Conservation (phyloP, 345 rosid species). For the Conringia planisiliqua region DNA sequence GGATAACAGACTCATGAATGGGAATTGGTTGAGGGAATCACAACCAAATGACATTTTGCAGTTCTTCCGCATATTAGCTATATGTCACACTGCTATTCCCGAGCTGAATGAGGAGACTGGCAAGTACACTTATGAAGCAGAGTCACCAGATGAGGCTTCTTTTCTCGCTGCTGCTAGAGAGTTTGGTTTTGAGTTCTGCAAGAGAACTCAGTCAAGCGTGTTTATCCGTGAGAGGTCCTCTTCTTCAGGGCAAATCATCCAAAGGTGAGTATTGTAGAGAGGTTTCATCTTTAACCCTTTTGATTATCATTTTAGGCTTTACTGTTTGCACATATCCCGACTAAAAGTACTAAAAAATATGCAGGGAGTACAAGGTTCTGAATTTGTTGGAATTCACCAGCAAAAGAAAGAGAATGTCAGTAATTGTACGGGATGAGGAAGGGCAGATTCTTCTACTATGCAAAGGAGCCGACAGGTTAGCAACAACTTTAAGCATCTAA, state of each 20-base stretch:
- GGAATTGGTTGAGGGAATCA: conserved; percentile 79
- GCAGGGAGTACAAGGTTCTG: conserved; percentile 91
- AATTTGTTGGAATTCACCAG: conserved; percentile 91
- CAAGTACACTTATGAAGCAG: conserved; percentile 72
- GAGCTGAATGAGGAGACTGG: conserved; percentile 82
- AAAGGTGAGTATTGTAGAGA: conserved; percentile 56
- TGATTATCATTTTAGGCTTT: neutral
- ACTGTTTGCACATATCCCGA: conserved; percentile 13
- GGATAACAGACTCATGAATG: conserved; percentile 73
- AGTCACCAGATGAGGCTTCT: conserved; percentile 96
- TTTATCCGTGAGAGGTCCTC: conserved; percentile 57
- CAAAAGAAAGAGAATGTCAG: conserved; percentile 97
- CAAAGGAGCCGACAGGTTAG: conserved; percentile 99
- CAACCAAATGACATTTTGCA: conserved; percentile 51
- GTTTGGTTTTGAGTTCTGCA: conserved; percentile 88
- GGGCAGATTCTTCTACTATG: conserved; percentile 84
- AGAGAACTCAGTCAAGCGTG: conserved; percentile 87
- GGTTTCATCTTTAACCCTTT: neutral
- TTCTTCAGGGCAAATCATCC: conserved; percentile 48
- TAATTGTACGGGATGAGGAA: conserved; percentile 70
- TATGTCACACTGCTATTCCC: conserved; percentile 98
- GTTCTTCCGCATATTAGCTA: conserved; percentile 77
- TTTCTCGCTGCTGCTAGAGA: conserved; percentile 96
- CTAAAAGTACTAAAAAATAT: conserved; percentile 23
- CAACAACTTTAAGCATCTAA: neutral